Evolutionary conservation across 441 rosid genomes (phyloP), one percentile per base, ranked within the genome.

Genomic region (Gossypium trilobum): DNA sequence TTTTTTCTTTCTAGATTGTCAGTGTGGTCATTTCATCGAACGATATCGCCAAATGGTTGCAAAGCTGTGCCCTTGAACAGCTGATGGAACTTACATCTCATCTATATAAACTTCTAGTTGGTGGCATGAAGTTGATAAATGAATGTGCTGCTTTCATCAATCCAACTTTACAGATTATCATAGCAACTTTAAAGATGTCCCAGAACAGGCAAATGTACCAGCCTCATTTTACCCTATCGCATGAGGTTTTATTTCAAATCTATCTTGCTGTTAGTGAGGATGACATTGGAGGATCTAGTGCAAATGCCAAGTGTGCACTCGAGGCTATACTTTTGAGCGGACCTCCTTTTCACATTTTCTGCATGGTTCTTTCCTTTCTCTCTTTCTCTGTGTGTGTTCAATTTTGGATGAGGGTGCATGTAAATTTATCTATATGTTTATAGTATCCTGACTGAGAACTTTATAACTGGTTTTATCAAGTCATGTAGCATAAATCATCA

Each of bases 191-290:
- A 74, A 86, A 84, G 83, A 82, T 91, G 73, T 92, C 98, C 16
- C 97, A 87, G 64, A 83, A 87, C 75, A 82, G 97, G 82, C 82
- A 84, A 68, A 79, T 82, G 51, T 83, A 79, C 78, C 92, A 87
- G 81, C 92, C 99, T 23, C 93, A 88, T 87, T 82, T 87, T 68
- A 87, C 94, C 56, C 63, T 89, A 59, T 81, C 96, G 66, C 74
- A 82, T 10, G 98, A 85, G 70, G 91, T 88, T 51, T 77, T 92
- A 29, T 76, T 86, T 78, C 82, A 80, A 71, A 80, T 95, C 66
- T 87, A 79, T 83, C 87, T 81, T 80, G 83, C 82, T 20, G 81
- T 79, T 76, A 68, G 79, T 80, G 74, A 62, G 67, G 66, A 56
- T 19, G 72, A 68, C 75, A 55, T 77, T 77, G 77, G 78, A 72